These are phyloP conservation scores for Fusarium ramigenum DNA, from an alignment of 2,329 filamentous ascomycete species.

Conservation along the genomic window DNA sequence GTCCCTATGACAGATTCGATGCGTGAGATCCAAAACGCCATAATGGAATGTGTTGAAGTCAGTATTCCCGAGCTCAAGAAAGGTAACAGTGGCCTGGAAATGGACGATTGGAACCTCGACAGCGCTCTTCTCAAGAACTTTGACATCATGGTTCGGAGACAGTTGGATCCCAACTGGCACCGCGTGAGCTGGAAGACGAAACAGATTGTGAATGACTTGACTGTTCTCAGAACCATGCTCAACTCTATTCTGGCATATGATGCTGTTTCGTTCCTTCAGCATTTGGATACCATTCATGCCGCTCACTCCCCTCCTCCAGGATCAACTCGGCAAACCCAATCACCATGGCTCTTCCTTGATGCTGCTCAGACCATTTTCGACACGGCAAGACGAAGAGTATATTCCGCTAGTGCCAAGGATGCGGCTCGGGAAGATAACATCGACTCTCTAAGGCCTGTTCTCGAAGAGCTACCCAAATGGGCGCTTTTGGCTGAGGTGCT, in stretches of 20 bases:
- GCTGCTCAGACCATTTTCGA: constrained; percentile 95
- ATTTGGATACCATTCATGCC: constrained; percentile 92
- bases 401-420: constrained; percentile 72
- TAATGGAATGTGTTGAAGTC: constrained; percentile 95
- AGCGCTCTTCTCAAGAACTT: constrained; percentile 93
- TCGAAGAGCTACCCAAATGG: constrained; percentile 98
- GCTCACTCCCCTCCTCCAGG: constrained; percentile 89
- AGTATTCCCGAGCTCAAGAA: constrained; percentile 95
- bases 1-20: constrained; percentile 96
- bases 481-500: constrained; percentile 85
- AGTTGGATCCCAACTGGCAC: constrained; percentile 97
- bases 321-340: constrained; percentile 87
- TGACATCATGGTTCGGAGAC: constrained; percentile 85
- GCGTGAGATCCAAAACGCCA: constrained; percentile 91
- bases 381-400: constrained; percentile 87
- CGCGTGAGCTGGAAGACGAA: constrained; percentile 93
- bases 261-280: constrained; percentile 89
- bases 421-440: constrained; percentile 57
- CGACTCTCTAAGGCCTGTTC: constrained; percentile 77
- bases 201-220: constrained; percentile 91
- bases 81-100: constrained; percentile 86
- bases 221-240: constrained; percentile 82
- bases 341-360: constrained; percentile 95
- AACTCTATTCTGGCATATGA: constrained; percentile 87
- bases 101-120: constrained; percentile 97